Conservation (phyloP, 75 land plant genomes). For the Gnetum montanum region DNA sequence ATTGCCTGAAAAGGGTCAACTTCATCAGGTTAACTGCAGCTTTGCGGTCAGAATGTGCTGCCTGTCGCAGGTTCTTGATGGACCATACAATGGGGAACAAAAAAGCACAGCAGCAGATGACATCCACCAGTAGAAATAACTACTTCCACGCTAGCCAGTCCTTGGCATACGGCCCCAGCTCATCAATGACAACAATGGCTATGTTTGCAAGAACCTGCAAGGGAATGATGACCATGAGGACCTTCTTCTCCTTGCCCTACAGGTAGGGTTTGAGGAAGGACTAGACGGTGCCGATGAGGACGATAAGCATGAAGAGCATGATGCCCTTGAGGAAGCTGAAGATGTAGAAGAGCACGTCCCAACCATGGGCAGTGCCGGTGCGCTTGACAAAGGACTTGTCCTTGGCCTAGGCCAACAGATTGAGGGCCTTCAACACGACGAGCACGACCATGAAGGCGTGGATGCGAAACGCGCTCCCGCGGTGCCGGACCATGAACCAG, state of each 20-base stretch:
- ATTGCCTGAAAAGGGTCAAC: conserved; percentile 69
- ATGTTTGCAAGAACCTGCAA: conserved; percentile 73
- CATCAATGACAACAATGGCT: conserved; percentile 59
- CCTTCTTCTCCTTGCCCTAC: conserved; percentile 79
- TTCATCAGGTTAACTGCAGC: conserved; percentile 71
- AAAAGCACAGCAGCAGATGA: conserved; percentile 73
- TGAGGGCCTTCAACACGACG: conserved; percentile 48
- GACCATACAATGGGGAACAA: conserved; percentile 89
- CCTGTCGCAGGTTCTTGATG: conserved; percentile 55
- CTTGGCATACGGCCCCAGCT: conserved; percentile 56
- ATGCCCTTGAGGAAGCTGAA: conserved; percentile 62
- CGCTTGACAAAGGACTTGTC: conserved; percentile 60
- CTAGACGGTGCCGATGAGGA: conserved; percentile 76
- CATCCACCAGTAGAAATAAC: conserved; percentile 66
- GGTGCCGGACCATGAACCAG: conserved; percentile 28
- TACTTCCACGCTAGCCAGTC: conserved; percentile 77
- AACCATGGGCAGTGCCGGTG: conserved; percentile 66
- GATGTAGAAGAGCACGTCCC: conserved; percentile 76
- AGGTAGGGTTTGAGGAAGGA: conserved; percentile 73
- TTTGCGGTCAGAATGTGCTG: conserved; percentile 65
- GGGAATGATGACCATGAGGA: conserved; percentile 75
- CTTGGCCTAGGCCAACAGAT: conserved; percentile 61
- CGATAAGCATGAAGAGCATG: conserved; percentile 67
- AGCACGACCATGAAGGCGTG: conserved; percentile 68
- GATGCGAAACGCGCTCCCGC: conserved; percentile 38